Conservation (phyloP, 208 protist species). For the Trypanosoma theileri region DNA sequence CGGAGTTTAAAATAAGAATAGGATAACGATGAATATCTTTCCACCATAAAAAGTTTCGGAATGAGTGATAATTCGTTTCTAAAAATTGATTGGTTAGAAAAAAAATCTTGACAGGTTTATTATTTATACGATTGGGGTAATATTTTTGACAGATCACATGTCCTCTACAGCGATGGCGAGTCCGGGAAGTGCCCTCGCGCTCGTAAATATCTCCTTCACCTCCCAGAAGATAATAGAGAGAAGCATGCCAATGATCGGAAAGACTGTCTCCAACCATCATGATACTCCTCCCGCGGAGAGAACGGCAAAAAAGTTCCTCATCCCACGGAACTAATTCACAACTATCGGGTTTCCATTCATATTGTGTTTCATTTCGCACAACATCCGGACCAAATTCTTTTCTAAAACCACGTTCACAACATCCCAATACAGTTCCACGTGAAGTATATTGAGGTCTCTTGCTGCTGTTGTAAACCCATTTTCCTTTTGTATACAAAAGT, state of each 20-base stretch:
- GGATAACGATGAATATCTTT: conserved; percentile 24
- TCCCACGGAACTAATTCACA: conserved; percentile 30
- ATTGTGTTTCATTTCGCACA: conserved; percentile 24
- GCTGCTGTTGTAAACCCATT: conserved; percentile 23
- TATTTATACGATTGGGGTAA: conserved; percentile 22
- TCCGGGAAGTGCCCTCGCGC: conserved; percentile 18
- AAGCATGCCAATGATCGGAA: conserved; percentile 32
- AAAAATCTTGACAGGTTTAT: conserved; percentile 27
- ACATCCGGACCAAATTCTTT: neutral
- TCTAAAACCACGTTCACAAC: conserved; percentile 21
- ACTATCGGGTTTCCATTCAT: conserved; percentile 26
- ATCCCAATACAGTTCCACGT: conserved; percentile 19
- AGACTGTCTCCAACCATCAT: conserved; percentile 38
- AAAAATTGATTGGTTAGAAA: conserved; percentile 37
- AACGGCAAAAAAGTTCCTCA: conserved; percentile 32
- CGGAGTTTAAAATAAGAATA: conserved; percentile 28
- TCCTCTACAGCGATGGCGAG: conserved; percentile 7
- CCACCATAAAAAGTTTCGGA: conserved; percentile 27
- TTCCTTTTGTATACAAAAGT: conserved; percentile 3
- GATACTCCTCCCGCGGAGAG: conserved; percentile 22
- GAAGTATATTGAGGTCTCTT: conserved; percentile 3
- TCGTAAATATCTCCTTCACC: conserved; percentile 17
- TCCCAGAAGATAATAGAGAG: conserved; percentile 28
- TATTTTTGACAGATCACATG: conserved; percentile 30
- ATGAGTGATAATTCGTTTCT: neutral